Evolutionary conservation across 2,329 filamentous ascomycete species (phyloP), one percentile per base, ranked within the genome.

Genomic region (Epichloe amarillans): DNA sequence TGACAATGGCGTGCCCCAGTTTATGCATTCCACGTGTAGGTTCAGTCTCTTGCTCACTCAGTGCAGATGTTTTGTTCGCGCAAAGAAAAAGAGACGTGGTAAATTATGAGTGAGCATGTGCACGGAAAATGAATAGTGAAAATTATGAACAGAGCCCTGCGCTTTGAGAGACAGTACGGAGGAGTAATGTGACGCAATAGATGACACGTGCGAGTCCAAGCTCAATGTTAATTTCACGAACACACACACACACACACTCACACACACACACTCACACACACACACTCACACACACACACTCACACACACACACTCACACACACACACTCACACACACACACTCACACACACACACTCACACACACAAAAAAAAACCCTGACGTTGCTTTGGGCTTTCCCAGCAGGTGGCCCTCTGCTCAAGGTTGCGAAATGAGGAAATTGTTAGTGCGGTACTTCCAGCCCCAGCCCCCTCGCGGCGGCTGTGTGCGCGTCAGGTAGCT

Each of bases 381-480:
- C 8, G 26, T 30, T 30, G 26, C 7, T 38, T 21, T 33, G 40
- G 37, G 30, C 30, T 30, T 30, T 30, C 10, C 30, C 30, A 2
- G 26, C 26, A 4, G 26, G 23, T 26, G 7, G 7, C 23, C 23
- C 40, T 46, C 40, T 19, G 26, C 37, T 21, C 35, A 33, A 53
- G 48, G 55, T 60, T 41, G 49, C 55, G 47, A 36, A 44, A 40
- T 47, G 40, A 49, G 48, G 46, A 61, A 67, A 68, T 67, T 69
- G 66, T 69, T 69, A 69, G 58, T 54, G 65, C 43, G 61, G 58
- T 68, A 69, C 67, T 57, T 68, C 49, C 49, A 50, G 40, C 54
- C 56, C 49, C 52, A 46, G 49, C 52, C 53, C 50, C 52, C 46
- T 47, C 43, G 50, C 46, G 56, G 57, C 55, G 55, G 55, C 58